Base-by-base conservation (phyloP, 805 yeast genomes). In the Cyberlindnera nakhonratchasimensis region DNA sequence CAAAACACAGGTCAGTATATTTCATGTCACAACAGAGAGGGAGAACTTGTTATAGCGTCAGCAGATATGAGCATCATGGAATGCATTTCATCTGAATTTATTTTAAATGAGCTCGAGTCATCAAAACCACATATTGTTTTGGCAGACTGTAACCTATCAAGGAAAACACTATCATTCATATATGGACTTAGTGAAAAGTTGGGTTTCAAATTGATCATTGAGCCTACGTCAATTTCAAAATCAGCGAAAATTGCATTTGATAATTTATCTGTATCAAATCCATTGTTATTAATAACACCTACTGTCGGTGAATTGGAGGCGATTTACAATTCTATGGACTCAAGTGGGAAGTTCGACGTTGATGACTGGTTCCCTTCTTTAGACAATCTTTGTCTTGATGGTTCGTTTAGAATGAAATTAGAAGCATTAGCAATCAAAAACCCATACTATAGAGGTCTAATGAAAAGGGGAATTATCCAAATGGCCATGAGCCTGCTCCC, bases 41-140 rank as follows among this genome's bases (percentile, higher is more conserved):
- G 96, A 1, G 80, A 73, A 3, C 66, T 89, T 35, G 58, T 84
- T 3, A 67, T 86, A 14, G 95, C 96, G 0, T 77, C 87, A 55
- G 91, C 95, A 4, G 96, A 86, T 55, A 88, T 89, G 96, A 67
- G 69, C n/a, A 75, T 82, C 9, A 65, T 81, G 18, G 85, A 84
- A 49, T 63, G 68, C 21, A 45, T 77, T 34, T 66, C 78, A 12
- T 38, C 62, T 0, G 59, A 63, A 0, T 75, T 74, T 45, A 67
- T 83, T 3, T 45, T 53, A 2, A 30, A 60, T 0, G 68, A 74
- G 47, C 51, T 88, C 5, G 45, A 48, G 2, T 39, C 55, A 11
- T 59, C 70, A 1, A 50, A 59, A 5, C 85, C 95, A 0, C 60
- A 64, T 9, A 60, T 64, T 20, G 71, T 85, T 7, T 69, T 83